These are phyloP conservation scores for Didymella sp. DNA, from an alignment of 2,329 filamentous ascomycete species.

Conservation along the genomic window DNA sequence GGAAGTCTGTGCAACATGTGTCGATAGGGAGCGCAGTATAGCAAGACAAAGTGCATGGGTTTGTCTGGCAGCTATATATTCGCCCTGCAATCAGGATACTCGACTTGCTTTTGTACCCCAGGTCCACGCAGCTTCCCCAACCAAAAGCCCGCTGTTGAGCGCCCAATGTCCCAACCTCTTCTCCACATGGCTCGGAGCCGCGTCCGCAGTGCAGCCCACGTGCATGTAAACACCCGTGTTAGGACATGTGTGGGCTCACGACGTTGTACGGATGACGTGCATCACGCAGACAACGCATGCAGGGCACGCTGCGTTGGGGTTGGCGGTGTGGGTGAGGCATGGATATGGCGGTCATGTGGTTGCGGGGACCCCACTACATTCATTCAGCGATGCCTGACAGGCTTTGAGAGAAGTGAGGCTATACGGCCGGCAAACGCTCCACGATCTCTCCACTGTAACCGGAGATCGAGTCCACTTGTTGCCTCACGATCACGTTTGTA, in stretches of 20 bases:
- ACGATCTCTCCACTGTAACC: background rate
- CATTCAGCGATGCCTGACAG: background rate
- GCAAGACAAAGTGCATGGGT: too few species aligned
- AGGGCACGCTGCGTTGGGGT: conserved; percentile 5
- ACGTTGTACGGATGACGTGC: conserved; percentile 18
- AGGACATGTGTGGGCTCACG: background rate
- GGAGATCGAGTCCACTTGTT: background rate
- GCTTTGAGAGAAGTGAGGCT: conserved; percentile 13
- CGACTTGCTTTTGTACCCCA: conserved; percentile 13
- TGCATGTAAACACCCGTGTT: background rate
- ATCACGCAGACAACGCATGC: conserved; percentile 16
- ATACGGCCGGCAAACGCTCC: conserved; percentile 2
- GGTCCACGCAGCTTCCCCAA: background rate
- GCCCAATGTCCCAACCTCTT: conserved; percentile 9
- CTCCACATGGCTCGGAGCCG: conserved; percentile 10
- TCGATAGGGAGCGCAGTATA: background rate
- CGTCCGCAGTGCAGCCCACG: conserved; percentile 7
- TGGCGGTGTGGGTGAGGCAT: background rate
- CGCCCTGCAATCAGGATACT: background rate
- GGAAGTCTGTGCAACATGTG: background rate
- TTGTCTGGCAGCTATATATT: background rate
- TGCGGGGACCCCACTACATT: conserved; percentile 12
- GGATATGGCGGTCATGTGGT: conserved; percentile 11
- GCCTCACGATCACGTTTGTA: background rate
- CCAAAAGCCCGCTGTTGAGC: conserved; percentile 4